Conservation (phyloP, 257 asterid species). For the Coffea eugenioides region DNA sequence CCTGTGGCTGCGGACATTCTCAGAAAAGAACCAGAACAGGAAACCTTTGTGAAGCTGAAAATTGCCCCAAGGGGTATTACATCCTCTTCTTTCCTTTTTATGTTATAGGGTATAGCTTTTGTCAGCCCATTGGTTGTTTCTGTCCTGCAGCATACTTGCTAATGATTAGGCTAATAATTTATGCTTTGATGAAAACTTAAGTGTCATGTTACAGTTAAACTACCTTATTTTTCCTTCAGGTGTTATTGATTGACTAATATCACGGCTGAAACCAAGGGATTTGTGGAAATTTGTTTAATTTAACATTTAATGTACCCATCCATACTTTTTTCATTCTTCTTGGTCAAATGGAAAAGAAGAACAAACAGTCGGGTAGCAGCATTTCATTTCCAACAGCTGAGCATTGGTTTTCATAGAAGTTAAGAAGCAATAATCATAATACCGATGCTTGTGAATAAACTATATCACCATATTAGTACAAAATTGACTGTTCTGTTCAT, state of each 20-base stretch:
- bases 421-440: neutral
- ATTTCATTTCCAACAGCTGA: neutral
- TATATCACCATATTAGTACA: neutral
- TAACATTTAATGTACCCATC: neutral
- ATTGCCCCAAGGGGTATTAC: conserved; percentile 78
- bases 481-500: neutral
- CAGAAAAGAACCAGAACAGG: conserved; percentile 93
- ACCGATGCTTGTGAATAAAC: neutral
- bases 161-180: neutral
- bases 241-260: neutral
- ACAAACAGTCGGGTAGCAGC: neutral
- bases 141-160: neutral
- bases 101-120: neutral
- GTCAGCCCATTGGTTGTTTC: neutral
- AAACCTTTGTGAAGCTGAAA: conserved; percentile 76
- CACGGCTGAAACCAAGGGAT: neutral
- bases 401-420: neutral
- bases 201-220: neutral
- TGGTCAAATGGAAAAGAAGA: neutral
- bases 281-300: neutral
- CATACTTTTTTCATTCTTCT: neutral
- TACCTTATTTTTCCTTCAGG: neutral
- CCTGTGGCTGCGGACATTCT: conserved; percentile 93
- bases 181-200: neutral
- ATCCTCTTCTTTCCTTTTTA: conserved; percentile 17